A percentile compares a stretch with the other conserved stretches of the same genome.
phyloP scores from a whole-genome alignment of 148 eudicot species.

The Vaccinium corymbosum region DNA sequence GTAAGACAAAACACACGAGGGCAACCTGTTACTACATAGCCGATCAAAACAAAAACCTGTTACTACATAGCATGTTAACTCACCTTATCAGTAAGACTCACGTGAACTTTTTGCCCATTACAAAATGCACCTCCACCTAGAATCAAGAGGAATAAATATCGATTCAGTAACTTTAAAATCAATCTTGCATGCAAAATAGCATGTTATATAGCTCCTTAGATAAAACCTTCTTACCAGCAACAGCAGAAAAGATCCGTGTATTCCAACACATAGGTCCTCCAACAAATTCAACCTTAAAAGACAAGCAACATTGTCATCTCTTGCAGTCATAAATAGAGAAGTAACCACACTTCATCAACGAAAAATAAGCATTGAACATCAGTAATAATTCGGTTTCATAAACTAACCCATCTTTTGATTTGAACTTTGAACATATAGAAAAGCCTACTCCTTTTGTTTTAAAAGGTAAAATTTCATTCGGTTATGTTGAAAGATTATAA shows the following conservation, averaged over 20 bases:
- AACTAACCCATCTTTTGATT: not conserved
- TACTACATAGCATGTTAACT: constrained; percentile 22
- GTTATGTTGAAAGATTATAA: too few relatives aligned
- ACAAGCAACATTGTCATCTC: constrained; percentile 19
- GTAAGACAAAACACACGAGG: not conserved
- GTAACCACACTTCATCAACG: not conserved
- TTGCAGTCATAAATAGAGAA: not conserved
- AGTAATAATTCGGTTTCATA: not conserved
- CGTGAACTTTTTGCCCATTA: constrained; percentile 77
- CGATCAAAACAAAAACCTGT: not conserved
- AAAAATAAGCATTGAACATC: not conserved
- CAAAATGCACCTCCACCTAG: constrained; percentile 96
- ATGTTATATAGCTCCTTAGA: constrained; percentile 9
- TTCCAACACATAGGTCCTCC: constrained; percentile 98
- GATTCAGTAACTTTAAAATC: not conserved
- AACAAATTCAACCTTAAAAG: constrained; percentile 88
- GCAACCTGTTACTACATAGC: not conserved
- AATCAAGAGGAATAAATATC: constrained; percentile 15
- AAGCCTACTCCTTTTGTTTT: not conserved
- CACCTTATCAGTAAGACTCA: constrained; percentile 73
- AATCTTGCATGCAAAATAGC: constrained; percentile 6
- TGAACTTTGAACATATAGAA: not conserved
- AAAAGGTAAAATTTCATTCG: not conserved
- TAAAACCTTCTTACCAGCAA: constrained; percentile 56
- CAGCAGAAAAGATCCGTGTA: constrained; percentile 91